These are phyloP conservation scores for Zygosaccharomyces rouxii DNA, from an alignment of 805 yeast species.

Conservation along the genomic window DNA sequence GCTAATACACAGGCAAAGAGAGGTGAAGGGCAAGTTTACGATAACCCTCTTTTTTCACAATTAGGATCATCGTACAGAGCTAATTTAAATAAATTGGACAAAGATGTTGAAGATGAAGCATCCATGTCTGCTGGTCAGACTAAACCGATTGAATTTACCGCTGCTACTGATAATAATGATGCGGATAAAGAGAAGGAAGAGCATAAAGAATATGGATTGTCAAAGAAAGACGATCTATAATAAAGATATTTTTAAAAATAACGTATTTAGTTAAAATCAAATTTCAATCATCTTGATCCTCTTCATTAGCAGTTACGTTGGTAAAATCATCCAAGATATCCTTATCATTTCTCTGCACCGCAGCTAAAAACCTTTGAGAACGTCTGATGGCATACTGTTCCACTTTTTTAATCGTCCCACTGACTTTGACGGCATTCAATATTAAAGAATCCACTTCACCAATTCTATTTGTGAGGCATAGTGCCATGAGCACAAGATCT, in stretches of 20 bases:
- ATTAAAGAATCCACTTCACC: slow-evolving; percentile 46
- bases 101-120: slow-evolving; percentile 10
- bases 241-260: background rate
- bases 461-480: slow-evolving; percentile 50
- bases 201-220: slow-evolving; percentile 22
- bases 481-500: slow-evolving; percentile 60
- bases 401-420: slow-evolving; percentile 85
- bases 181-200: slow-evolving; percentile 3
- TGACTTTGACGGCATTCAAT: slow-evolving; percentile 60
- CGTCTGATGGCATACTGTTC: slow-evolving; percentile 63
- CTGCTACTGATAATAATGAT: slow-evolving; percentile 21
- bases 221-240: background rate
- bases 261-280: background rate
- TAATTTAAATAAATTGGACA: slow-evolving; percentile 27
- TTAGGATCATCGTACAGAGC: slow-evolving; percentile 50
- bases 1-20: slow-evolving; percentile 34
- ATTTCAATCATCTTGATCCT: slow-evolving; percentile 10
- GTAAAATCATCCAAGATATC: slow-evolving; percentile 16
- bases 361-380: slow-evolving; percentile 22
- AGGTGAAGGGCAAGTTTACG: slow-evolving; percentile 51
- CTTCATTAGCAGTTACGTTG: slow-evolving; percentile 16
- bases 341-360: slow-evolving; percentile 13
- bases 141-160: slow-evolving; percentile 48
- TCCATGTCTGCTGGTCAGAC: slow-evolving; percentile 22
- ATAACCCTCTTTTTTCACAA: slow-evolving; percentile 53